phyloP scores from a whole-genome alignment of 805 yeast species.

The Candida gorgasii region DNA sequence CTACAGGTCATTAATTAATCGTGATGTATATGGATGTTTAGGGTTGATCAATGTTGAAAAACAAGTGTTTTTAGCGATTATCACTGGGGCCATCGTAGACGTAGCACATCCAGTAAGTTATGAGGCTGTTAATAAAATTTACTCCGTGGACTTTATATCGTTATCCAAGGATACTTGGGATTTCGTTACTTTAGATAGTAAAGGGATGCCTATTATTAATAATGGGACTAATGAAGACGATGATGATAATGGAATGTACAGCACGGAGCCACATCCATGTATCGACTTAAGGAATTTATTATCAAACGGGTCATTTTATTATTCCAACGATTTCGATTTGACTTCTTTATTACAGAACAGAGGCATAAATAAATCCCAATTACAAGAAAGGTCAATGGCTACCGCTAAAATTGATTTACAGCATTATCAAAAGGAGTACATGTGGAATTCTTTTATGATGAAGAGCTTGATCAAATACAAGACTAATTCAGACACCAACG shows the following conservation, averaged over 20 bases:
- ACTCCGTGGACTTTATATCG: slow-evolving; percentile 85
- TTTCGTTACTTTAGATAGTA: slow-evolving; percentile 63
- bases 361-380: slow-evolving; percentile 47
- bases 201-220: slow-evolving; percentile 59
- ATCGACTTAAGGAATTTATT: slow-evolving; percentile 73
- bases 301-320: slow-evolving; percentile 87
- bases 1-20: slow-evolving; percentile 36
- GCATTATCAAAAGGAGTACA: slow-evolving; percentile 77
- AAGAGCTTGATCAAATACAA: slow-evolving; percentile 76
- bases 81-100: slow-evolving; percentile 64
- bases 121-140: slow-evolving; percentile 78
- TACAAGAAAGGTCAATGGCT: background rate
- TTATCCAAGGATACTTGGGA: slow-evolving; percentile 78
- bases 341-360: slow-evolving; percentile 83
- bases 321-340: slow-evolving; percentile 87
- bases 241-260: slow-evolving; percentile 17
- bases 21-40: slow-evolving; percentile 63
- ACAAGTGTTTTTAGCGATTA: slow-evolving; percentile 73
- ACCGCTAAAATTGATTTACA: slow-evolving; percentile 15
- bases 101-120: slow-evolving; percentile 83
- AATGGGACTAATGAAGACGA: slow-evolving; percentile 20
- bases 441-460: slow-evolving; percentile 97
- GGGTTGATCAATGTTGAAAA: slow-evolving; percentile 75
- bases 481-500: slow-evolving; percentile 61
- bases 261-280: slow-evolving; percentile 68